Percentiles rank a stretch among this genome's conserved stretches.
Conservation (phyloP, 108 stramenopile genomes). For the Phaeodactylum tricornutum region DNA sequence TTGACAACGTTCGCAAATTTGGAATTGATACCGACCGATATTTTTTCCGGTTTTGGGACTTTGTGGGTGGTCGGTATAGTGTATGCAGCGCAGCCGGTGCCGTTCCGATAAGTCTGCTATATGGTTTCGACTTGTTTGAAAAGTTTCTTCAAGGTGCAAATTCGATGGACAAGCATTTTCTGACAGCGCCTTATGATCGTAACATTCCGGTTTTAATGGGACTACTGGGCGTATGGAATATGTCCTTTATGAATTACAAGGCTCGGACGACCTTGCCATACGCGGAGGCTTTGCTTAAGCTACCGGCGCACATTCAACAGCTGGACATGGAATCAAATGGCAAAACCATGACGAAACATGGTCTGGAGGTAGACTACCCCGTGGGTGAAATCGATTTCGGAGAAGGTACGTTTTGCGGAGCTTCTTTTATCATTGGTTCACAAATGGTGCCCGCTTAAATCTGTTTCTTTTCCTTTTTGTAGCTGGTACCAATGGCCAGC, state of each 20-base stretch:
- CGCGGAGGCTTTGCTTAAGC: slow-evolving; percentile 91
- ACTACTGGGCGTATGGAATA: slow-evolving; percentile 97
- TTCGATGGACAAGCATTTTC: slow-evolving; percentile 95
- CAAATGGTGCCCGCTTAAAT: too few relatives aligned
- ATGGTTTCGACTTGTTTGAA: slow-evolving; percentile 87
- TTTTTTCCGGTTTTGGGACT: slow-evolving; percentile 95
- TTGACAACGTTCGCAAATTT: slow-evolving; percentile 72
- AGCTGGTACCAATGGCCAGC: slow-evolving; percentile 99
- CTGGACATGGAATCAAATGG: slow-evolving; percentile 98
- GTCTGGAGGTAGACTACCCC: slow-evolving; percentile 72
- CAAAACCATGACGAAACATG: slow-evolving; percentile 77
- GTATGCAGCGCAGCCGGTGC: slow-evolving; percentile 92
- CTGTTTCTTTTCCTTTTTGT: too few relatives aligned
- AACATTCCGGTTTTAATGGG: slow-evolving; percentile 98
- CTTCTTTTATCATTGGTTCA: too few relatives aligned
- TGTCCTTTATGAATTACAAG: slow-evolving; percentile 89
- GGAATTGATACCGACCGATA: slow-evolving; percentile 83
- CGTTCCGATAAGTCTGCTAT: slow-evolving; percentile 86
- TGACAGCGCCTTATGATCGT: slow-evolving; percentile 74
- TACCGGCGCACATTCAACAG: slow-evolving; percentile 99
- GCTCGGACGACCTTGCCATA: slow-evolving; percentile 86
- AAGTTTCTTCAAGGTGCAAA: slow-evolving; percentile 91
- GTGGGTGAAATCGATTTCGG: slow-evolving; percentile 98
- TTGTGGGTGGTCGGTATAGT: slow-evolving; percentile 94
- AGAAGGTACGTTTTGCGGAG: too few relatives aligned